A percentile compares a stretch with the other conserved stretches of the same genome.
Evolutionary conservation across 2,329 filamentous ascomycete genomes (phyloP).

Genomic region (Zasmidium cellare): DNA sequence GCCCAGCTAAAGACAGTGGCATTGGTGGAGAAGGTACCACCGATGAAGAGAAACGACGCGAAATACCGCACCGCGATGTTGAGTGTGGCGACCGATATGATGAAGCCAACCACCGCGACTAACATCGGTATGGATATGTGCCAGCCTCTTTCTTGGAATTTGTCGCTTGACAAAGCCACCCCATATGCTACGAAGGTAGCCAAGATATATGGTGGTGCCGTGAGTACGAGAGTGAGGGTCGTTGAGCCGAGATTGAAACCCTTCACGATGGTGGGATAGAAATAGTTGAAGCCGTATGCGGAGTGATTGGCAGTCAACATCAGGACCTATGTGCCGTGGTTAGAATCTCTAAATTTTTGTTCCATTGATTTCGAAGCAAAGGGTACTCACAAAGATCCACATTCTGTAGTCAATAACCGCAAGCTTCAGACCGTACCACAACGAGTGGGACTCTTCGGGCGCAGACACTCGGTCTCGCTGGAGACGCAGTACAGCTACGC

Average conservation of each 20-base stretch:
- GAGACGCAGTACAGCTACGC: background rate
- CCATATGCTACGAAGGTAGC: slow-evolving; percentile 32
- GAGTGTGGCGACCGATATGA: slow-evolving; percentile 6
- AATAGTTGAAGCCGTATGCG: slow-evolving; percentile 39
- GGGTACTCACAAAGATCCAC: slow-evolving; percentile 12
- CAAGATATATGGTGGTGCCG: slow-evolving; percentile 63
- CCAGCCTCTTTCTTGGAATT: slow-evolving; percentile 33
- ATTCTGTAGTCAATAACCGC: slow-evolving; percentile 8
- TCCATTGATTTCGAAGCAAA: background rate
- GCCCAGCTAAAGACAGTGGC: slow-evolving; percentile 45
- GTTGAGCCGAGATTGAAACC: background rate
- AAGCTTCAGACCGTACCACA: slow-evolving; percentile 9
- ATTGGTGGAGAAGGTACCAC: slow-evolving; percentile 38
- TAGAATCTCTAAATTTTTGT: no score
- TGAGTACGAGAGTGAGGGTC: slow-evolving; percentile 35
- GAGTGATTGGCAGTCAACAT: background rate
- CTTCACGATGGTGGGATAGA: background rate
- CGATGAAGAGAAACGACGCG: slow-evolving; percentile 36
- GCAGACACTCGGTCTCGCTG: slow-evolving; percentile 7
- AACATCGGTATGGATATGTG: slow-evolving; percentile 57
- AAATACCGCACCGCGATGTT: slow-evolving; percentile 23
- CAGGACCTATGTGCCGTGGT: slow-evolving; percentile 1
- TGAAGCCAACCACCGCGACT: slow-evolving; percentile 49
- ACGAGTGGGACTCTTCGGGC: background rate
- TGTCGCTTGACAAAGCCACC: slow-evolving; percentile 28